Base-by-base conservation (phyloP, 306 rosid genomes). In the Quercus wislizeni region DNA sequence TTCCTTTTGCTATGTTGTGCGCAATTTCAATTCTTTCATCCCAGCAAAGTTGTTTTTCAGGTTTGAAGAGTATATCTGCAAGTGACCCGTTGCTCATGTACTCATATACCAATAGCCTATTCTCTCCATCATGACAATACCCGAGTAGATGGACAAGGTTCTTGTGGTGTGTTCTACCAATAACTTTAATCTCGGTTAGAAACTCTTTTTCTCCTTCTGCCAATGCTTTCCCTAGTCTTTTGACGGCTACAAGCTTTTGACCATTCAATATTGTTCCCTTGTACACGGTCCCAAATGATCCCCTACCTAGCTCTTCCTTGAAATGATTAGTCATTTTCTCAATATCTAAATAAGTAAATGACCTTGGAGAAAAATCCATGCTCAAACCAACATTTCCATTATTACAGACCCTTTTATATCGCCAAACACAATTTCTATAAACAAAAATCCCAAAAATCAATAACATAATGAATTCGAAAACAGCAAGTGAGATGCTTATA, bases 1-100 rank as follows among this genome's bases (percentile, higher is more conserved):
- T 68, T 19, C 72, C 52, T 9, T 23, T 68, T 19, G 27, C 52
- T 19, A 67, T 19, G 6, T 33, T 10, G 3, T 4, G 52, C 4
- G 52, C 72, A 18, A 33, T 67, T 18, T 13, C 27, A 14, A 67
- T 19, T 35, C 52, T 35, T 67, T 67, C 72, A 8, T 67, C 27
- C 72, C 72, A 67, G 4, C 8, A 9, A 67, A 17, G 72, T 19
- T 30, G 17, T 67, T 35, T 33, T 35, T 19, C 27, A 18, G 52
- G 52, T 19, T 14, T 67, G 28, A 31, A 67, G 17, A 67, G 72
- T 33, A n/a, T 9, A 19, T 35, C 17, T 18, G 27, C 72, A 4
- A 67, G 72, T 17, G 72, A 67, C 18, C 72, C 72, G 1, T 67
- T 67, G 52, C 72, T 33, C 72, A 67, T 67, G 52, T 18, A 67